These are phyloP conservation scores for Fusarium secorum DNA, from an alignment of 2,329 filamentous ascomycete species.

Conservation along the genomic window DNA sequence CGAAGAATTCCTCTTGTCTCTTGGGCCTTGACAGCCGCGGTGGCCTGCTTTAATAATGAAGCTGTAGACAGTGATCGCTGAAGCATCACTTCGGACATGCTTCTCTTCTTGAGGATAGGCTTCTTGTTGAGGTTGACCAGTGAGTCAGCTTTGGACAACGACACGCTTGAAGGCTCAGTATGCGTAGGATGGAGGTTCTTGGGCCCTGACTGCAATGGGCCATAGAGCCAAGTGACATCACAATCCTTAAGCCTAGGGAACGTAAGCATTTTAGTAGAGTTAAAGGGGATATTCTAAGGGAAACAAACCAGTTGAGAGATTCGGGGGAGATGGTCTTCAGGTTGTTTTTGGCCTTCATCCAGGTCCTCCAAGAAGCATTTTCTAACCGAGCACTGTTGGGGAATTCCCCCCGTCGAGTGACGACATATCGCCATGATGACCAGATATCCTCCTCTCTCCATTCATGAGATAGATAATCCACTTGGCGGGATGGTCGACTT, in stretches of 20 bases:
- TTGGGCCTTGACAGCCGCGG: slow-evolving; percentile 85
- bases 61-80: slow-evolving; percentile 88
- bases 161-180: slow-evolving; percentile 52
- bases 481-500: slow-evolving; percentile 80
- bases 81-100: slow-evolving; percentile 94
- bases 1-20: slow-evolving; percentile 64
- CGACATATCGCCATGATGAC: slow-evolving; percentile 95
- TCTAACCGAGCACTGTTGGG: slow-evolving; percentile 84
- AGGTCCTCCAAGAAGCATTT: slow-evolving; percentile 96
- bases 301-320: slow-evolving; percentile 83
- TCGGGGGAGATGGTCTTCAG: slow-evolving; percentile 90
- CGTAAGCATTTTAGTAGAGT: slow-evolving; percentile 42
- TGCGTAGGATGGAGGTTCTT: slow-evolving; percentile 60
- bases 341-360: slow-evolving; percentile 91
- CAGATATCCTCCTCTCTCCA: slow-evolving; percentile 97
- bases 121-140: slow-evolving; percentile 76
- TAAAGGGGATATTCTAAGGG: background rate
- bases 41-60: slow-evolving; percentile 87
- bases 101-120: slow-evolving; percentile 94
- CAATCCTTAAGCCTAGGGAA: slow-evolving; percentile 86
- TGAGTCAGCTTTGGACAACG: slow-evolving; percentile 65
- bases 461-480: slow-evolving; percentile 93
- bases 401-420: slow-evolving; percentile 79
- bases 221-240: slow-evolving; percentile 97
- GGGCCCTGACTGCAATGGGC: slow-evolving; percentile 80